phyloP scores from a whole-genome alignment of 768 basidiomycete species.

The Hebeloma cylindrosporum region DNA sequence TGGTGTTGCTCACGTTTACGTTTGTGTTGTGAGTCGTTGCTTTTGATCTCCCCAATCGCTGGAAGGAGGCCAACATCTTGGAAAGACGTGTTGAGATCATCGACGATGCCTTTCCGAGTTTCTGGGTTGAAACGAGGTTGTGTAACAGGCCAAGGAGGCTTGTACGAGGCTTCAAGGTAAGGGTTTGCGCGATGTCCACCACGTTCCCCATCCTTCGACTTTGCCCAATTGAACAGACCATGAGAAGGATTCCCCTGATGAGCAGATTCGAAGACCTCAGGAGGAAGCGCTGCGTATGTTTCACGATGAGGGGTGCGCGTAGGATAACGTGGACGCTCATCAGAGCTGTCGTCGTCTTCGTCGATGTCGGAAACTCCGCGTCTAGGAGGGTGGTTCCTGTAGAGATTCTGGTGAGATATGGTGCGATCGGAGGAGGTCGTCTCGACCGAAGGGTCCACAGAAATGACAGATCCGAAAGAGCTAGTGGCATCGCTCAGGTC shows the following conservation, averaged over 20 bases:
- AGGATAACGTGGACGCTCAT: conserved; percentile 28
- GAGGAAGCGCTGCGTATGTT: conserved; percentile 59
- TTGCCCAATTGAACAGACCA: conserved; percentile 28
- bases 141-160: conserved; percentile 64
- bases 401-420: conserved; percentile 10
- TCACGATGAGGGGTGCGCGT: conserved; percentile 62
- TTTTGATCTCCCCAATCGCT: conserved; percentile 38
- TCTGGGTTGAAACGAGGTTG: conserved; percentile 66
- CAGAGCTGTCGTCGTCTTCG: conserved; percentile 30
- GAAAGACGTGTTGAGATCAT: conserved; percentile 73
- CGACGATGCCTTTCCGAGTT: conserved; percentile 64
- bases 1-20: conserved; percentile 18
- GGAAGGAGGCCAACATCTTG: conserved; percentile 78
- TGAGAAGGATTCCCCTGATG: conserved; percentile 26
- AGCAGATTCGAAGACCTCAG: conserved; percentile 48
- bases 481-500: conserved; percentile 11
- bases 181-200: conserved; percentile 17
- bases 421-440: conserved; percentile 25
- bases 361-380: conserved; percentile 31
- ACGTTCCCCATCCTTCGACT: conserved; percentile 21
- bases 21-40: conserved; percentile 19
- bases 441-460: conserved; percentile 19
- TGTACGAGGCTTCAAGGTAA: conserved; percentile 26
- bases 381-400: conserved; percentile 21
- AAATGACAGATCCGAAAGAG: conserved; percentile 15